Percentiles rank a stretch among this genome's conserved stretches.
Evolutionary conservation across 2,329 filamentous ascomycete genomes (phyloP).

Genomic region (Akanthomyces muscarius): DNA sequence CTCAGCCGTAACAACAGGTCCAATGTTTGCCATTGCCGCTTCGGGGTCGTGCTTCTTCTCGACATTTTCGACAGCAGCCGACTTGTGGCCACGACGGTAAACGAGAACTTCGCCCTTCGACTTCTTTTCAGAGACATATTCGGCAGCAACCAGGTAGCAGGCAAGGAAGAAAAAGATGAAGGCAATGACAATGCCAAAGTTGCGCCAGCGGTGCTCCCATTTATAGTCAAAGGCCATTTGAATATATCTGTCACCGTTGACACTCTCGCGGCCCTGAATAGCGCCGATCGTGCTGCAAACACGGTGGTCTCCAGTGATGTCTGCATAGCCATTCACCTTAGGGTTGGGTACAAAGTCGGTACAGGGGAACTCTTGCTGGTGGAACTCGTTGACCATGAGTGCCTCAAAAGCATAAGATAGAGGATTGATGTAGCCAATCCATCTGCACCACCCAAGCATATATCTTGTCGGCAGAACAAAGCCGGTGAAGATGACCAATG

Average conservation of each 20-base stretch:
- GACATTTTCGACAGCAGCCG: constrained; percentile 53
- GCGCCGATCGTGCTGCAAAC: constrained; percentile 60
- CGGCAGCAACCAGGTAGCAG: constrained; percentile 61
- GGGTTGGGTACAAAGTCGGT: constrained; percentile 42
- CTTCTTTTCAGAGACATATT: constrained; percentile 62
- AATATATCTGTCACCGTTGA: constrained; percentile 58
- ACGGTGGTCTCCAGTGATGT: constrained; percentile 36
- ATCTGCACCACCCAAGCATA: constrained; percentile 77
- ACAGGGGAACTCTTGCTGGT: constrained; percentile 56
- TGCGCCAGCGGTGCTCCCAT: constrained; percentile 61
- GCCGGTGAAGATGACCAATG: constrained; percentile 66
- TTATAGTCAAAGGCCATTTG: constrained; percentile 53
- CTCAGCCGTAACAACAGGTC: constrained; percentile 44
- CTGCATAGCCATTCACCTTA: constrained; percentile 33
- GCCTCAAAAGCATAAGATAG: constrained; percentile 77
- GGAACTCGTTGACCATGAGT: constrained; percentile 81
- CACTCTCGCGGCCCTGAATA: constrained; percentile 44
- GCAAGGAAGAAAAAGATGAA: constrained; percentile 60
- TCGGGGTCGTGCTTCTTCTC: constrained; percentile 61
- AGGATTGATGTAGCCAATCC: constrained; percentile 79
- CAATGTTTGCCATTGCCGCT: constrained; percentile 47
- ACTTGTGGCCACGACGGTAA: constrained; percentile 66
- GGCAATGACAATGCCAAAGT: constrained; percentile 64
- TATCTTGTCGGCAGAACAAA: constrained; percentile 63
- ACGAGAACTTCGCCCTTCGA: constrained; percentile 75